Evolutionary conservation across 179 eudicot species (phyloP).

Genomic region (Nepenthes alata): DNA sequence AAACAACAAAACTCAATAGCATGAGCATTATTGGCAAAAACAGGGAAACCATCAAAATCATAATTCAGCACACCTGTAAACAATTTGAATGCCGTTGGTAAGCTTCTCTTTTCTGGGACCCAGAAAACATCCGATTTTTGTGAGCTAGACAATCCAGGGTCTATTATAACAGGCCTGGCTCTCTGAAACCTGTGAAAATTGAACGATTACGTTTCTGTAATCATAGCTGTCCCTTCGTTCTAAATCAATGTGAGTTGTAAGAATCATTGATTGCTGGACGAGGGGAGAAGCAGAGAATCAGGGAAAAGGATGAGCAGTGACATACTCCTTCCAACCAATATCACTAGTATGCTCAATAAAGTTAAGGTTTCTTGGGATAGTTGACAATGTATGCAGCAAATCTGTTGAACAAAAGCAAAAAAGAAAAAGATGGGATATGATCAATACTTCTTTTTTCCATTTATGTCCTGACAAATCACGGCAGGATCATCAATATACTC

Average conservation of each 20-base stretch:
- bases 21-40: neutral
- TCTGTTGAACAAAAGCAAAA: slow-evolving; percentile 29
- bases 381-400: slow-evolving; percentile 58
- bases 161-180: slow-evolving; percentile 66
- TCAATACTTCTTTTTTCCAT: neutral
- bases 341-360: slow-evolving; percentile 79
- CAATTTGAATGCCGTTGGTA: slow-evolving; percentile 64
- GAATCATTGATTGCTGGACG: neutral
- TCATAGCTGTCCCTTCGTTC: neutral
- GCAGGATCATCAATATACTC: neutral
- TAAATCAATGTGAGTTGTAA: neutral
- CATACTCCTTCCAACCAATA: slow-evolving; percentile 90
- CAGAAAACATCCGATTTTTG: slow-evolving; percentile 52
- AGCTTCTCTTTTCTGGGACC: slow-evolving; percentile 38
- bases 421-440: slow-evolving; percentile 2
- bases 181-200: slow-evolving; percentile 39
- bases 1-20: neutral
- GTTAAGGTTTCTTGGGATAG: slow-evolving; percentile 50
- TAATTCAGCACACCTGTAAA: slow-evolving; percentile 40
- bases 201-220: slow-evolving; percentile 2
- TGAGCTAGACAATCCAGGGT: slow-evolving; percentile 53
- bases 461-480: neutral
- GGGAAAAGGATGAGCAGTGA: slow-evolving; percentile 14
- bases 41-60: neutral
- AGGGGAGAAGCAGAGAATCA: no score